Evolutionary conservation across 208 protist genomes (phyloP), one percentile per base, ranked within the genome.

Genomic region (Trypanosomatidae sp.): DNA sequence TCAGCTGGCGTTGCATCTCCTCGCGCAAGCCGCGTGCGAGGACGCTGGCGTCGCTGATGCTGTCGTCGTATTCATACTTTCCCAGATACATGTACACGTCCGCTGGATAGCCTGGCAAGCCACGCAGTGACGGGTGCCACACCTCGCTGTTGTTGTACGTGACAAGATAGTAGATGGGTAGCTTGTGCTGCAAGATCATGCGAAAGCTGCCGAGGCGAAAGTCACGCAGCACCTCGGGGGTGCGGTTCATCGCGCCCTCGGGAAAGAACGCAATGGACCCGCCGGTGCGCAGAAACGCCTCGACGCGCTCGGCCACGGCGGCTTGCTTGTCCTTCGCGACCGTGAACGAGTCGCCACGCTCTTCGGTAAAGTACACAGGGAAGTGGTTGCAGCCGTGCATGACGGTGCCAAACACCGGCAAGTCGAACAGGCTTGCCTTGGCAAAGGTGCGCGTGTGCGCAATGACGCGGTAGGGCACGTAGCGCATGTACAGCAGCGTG

Each of bases 171-270:
- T 83, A 82, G 6, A 94, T 26, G 2, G 61, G 47, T 13, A 87
- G 33, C 25, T 71, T 61, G 61, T 87, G 63, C 32, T 71, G 43
- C 6, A 90, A 26, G 15, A 88, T 61, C 33, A 64, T 70, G 22
- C 67, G 61, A 53, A 94, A 90, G 44, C 73, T 82, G 22, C 86
- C 86, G 6, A 82, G 67, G 7, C 86, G 79, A 56, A 94, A 92
- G 48, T 77, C 62, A 35, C 66, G 70, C 25, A 94, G 72, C 19
- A 65, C 63, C 56, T 81, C 67, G 11, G 85, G 81, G n/a, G 46
- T 75, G 48, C 61, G 69, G 53, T 91, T 94, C 18, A 94, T 40
- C 3, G 64, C 73, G 2, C 86, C 82, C 43, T 94, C 86, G 2
- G 82, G 82, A 43, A 88, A 94, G 48, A 94, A 78, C 27, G 66